Evolutionary conservation across 192 early-diverging fungal genomes (phyloP).

Genomic region (Coemansia sp.): DNA sequence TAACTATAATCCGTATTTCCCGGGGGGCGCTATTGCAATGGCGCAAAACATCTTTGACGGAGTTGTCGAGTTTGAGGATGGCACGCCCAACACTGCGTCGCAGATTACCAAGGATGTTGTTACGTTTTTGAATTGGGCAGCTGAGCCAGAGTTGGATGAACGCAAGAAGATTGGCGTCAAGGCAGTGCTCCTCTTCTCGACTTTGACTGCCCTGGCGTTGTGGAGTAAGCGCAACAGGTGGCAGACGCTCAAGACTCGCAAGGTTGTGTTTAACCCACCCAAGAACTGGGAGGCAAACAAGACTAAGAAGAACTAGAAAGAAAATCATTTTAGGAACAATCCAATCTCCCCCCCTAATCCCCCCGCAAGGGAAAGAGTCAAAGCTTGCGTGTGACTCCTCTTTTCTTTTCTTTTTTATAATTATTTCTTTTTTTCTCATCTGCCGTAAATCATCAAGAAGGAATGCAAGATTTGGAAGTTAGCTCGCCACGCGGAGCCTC

Average conservation of each 20-base stretch:
- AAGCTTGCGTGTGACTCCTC: no score
- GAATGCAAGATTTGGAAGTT: not conserved
- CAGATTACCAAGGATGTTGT: constrained; percentile 98
- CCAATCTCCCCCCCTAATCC: no score
- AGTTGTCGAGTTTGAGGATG: constrained; percentile 94
- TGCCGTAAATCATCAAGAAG: no score
- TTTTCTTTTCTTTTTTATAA: no score
- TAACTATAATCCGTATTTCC: constrained; percentile 99
- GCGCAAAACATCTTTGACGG: constrained; percentile 92
- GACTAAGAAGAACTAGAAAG: constrained; percentile 8
- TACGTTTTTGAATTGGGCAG: constrained; percentile 92
- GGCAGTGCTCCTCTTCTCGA: constrained; percentile 68
- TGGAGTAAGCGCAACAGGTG: constrained; percentile 95
- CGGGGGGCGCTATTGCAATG: constrained; percentile 96
- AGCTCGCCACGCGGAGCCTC: not conserved
- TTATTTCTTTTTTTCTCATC: not conserved
- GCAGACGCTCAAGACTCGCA: constrained; percentile 85
- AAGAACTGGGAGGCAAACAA: constrained; percentile 53
- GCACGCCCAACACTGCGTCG: constrained; percentile 89
- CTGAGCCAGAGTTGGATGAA: constrained; percentile 95
- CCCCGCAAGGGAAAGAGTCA: no score
- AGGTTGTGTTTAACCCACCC: constrained; percentile 75
- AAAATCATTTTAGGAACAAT: no score
- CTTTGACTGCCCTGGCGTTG: constrained; percentile 72
- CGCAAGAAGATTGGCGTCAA: constrained; percentile 96